A percentile compares a stretch with the other conserved stretches of the same genome.
Evolutionary conservation across 1,284 basidiomycete genomes (phyloP).

Genomic region (Ustilago trichophora): DNA sequence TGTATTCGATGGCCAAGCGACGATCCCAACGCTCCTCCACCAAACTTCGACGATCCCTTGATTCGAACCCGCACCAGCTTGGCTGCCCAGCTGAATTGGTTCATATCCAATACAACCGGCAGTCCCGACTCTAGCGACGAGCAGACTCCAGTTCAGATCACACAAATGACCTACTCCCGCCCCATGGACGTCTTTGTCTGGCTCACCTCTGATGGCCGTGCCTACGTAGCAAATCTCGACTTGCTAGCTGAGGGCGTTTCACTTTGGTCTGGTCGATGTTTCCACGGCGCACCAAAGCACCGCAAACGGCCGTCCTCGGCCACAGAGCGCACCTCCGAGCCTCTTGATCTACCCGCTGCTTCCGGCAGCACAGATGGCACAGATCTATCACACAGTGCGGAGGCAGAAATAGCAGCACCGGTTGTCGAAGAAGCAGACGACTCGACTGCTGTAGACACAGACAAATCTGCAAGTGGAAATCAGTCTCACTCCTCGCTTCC

Average conservation of each 20-base stretch:
- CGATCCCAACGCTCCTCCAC: constrained; percentile 26
- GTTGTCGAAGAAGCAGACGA: neutral
- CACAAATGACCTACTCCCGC: constrained; percentile 45
- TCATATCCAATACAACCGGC: constrained; percentile 6
- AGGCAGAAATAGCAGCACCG: neutral
- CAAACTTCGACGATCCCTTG: constrained; percentile 23
- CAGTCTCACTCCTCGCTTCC: neutral
- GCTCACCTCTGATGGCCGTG: constrained; percentile 57
- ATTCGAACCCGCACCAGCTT: constrained; percentile 51
- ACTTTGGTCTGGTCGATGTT: constrained; percentile 48
- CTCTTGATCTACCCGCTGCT: neutral
- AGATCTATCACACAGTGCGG: neutral
- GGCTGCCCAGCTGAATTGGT: constrained; percentile 36
- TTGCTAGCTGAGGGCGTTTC: constrained; percentile 25
- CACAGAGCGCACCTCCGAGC: neutral
- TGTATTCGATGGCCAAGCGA: constrained; percentile 61
- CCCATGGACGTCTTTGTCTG: constrained; percentile 61
- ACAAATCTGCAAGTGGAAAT: constrained; percentile 1
- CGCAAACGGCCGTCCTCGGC: constrained; percentile 22
- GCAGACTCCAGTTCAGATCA: constrained; percentile 17
- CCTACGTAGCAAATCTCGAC: constrained; percentile 47
- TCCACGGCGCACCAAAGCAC: constrained; percentile 34
- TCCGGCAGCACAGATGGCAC: too few species aligned
- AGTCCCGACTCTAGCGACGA: neutral
- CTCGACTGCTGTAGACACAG: neutral